Evolutionary conservation across 768 basidiomycete species (phyloP).

Genomic region (Phylloporus sp.): DNA sequence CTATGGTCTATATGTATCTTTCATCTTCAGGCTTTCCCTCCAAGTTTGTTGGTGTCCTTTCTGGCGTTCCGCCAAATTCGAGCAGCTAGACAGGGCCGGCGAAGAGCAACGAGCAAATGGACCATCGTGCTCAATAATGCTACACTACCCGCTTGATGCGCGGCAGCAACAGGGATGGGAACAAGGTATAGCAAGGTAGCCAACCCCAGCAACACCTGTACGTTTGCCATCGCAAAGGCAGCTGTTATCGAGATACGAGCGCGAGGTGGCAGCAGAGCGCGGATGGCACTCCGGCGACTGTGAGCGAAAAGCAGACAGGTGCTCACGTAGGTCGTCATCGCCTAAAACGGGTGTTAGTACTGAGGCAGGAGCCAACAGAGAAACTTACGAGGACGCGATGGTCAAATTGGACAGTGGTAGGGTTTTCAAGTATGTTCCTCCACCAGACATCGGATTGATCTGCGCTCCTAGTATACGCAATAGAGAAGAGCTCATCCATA

Average conservation of each 20-base stretch:
- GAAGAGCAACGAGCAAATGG: constrained; percentile 67
- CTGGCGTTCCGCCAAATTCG: constrained; percentile 50
- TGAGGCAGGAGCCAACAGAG: not conserved
- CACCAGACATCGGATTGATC: constrained; percentile 85
- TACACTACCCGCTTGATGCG: constrained; percentile 95
- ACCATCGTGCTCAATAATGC: constrained; percentile 79
- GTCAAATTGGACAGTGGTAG: constrained; percentile 95
- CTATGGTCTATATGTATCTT: constrained; percentile 13
- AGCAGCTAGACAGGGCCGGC: constrained; percentile 67
- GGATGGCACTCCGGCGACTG: constrained; percentile 48
- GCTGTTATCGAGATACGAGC: constrained; percentile 50
- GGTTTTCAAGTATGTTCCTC: constrained; percentile 96
- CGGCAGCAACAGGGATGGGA: constrained; percentile 86
- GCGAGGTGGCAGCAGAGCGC: constrained; percentile 54
- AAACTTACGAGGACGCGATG: constrained; percentile 82
- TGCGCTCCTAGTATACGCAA: constrained; percentile 62
- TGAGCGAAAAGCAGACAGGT: constrained; percentile 61
- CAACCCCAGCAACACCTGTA: constrained; percentile 76
- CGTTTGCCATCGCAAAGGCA: constrained; percentile 76
- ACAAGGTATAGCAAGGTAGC: constrained; percentile 89
- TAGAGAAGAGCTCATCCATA: constrained; percentile 72
- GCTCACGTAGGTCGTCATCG: constrained; percentile 76
- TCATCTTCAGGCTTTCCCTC: constrained; percentile 1
- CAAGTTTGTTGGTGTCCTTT: constrained; percentile 13
- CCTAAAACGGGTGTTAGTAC: constrained; percentile 42